Base-by-base conservation (phyloP, 169 alveolate genomes). In the Neospora caninum region DNA sequence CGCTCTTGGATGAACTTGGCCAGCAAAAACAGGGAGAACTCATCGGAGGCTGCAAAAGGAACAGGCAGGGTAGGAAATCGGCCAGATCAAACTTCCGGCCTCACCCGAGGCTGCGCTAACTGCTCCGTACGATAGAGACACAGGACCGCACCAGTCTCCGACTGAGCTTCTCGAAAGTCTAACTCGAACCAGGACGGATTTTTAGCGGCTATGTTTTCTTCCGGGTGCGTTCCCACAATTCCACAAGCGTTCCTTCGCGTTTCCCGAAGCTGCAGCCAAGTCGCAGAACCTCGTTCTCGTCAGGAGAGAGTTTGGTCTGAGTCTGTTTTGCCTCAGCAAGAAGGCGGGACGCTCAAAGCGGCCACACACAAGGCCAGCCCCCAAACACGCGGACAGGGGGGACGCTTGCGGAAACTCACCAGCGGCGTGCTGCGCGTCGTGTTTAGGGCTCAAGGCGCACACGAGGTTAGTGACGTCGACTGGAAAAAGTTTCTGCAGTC, bases 391-490 rank as follows among this genome's bases (percentile, higher is more conserved):
- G 58, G 58, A 49, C 58, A 49, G 0, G 58, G 58, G 58, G 58
- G 58, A n/a, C n/a, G n/a, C 18, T 49, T 49, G 58, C 58, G 58
- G 78, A 29, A 64, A 39, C 89, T 20, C 89, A 82, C 69, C 89
- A 82, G 67, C 89, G 7, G 67, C 89, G 31, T 41, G 70, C 38
- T 41, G 36, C 34, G 38, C 49, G 34, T 45, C 69, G 7, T n/a
- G 16, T 18, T 27, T 18, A 18, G 89, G 89, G 27, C 69, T 82
- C 70, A 82, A 49, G 0, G 89, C 89, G 38, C 69, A 39, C 58
- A 82, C 67, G 38, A 82, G 67, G 89, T 82, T 82, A 25, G 89
- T 82, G 70, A 82, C 38, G 36, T 82, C 89, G 38, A 27, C 89
- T 25, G 89, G 69, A 10, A 49, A 41, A 42, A 82, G 89, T 69